Evolutionary conservation across 1,139 yeast species (phyloP), one percentile per base, ranked within the genome.

Genomic region (Yamadazyma epiphylla): DNA sequence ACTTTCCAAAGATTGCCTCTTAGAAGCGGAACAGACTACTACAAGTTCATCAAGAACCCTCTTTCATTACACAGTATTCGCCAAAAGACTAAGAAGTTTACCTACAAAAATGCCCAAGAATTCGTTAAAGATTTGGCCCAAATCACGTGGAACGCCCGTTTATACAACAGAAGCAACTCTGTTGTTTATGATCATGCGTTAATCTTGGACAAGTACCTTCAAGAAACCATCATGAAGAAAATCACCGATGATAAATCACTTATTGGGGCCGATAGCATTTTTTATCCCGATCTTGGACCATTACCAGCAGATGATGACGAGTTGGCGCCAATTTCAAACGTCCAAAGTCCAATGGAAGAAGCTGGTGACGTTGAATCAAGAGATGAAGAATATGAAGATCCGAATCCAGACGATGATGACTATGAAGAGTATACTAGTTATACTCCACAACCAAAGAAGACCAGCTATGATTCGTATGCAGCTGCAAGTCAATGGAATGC

Each of bases 61-160:
- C 53, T 67, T 21, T 67, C 74, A 15, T 53, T 68, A 29, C 71
- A 67, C 40, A 61, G 63, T 12, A 53, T 68, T 5, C 64, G 66
- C 10, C 49, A 68, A 17, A 58, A 53, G 42, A 51, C 79, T 28
- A 74, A 74, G 41, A 67, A 69, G 31, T 23, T 9, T 4, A 26
- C 22, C 13, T 88, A 87, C 57, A 53, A 62, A 8, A 62, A 64
- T 30, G 77, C 85, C 0, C 82, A 78, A 45, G 80, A 77, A 35
- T 88, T 87, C 53, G 60, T 89, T 25, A 71, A 66, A 36, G 96
- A 88, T 53, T 53, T 89, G 38, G 87, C 82, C 0, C 91, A 85
- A 53, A 83, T 89, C 28, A 74, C 86, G 1, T 86, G 95, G 88
- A 89, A 89, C 52, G 96, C 96, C 2, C 74, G 87, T 39, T 74